A percentile compares a stretch with the other conserved stretches of the same genome.
phyloP scores from a whole-genome alignment of 75 land plant species.

The Gnetum montanum region DNA sequence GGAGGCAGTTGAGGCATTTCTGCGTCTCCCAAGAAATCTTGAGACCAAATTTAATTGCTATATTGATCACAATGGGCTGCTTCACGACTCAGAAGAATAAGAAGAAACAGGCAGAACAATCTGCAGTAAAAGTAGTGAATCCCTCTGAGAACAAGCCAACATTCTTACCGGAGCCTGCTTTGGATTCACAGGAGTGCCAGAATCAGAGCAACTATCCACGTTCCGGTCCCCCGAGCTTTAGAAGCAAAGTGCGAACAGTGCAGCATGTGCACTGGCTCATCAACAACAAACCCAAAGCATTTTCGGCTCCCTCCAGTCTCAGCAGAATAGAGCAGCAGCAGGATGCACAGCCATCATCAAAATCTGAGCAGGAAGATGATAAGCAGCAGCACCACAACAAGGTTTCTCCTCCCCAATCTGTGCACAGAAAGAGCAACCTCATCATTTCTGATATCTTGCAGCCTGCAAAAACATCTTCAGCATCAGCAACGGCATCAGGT shows the following conservation, averaged over 20 bases:
- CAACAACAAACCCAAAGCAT: conserved; percentile 26
- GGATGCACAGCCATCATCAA: conserved; percentile 3
- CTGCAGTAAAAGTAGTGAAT: neutral
- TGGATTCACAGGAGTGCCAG: conserved; percentile 3
- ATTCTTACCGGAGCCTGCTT: conserved; percentile 5
- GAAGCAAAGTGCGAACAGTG: conserved; percentile 29
- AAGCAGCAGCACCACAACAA: conserved; percentile 3
- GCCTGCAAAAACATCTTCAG: conserved; percentile 1
- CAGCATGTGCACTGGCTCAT: conserved; percentile 19
- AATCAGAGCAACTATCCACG: conserved; percentile 1
- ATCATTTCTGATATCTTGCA: conserved; percentile 11
- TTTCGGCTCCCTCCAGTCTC: conserved; percentile 64
- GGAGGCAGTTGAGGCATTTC: no score
- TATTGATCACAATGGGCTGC: conserved; percentile 42
- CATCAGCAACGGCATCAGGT: conserved; percentile 2
- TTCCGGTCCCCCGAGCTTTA: conserved; percentile 65
- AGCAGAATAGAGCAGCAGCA: conserved; percentile 35
- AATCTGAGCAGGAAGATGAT: conserved; percentile 5
- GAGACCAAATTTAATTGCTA: conserved; percentile 3
- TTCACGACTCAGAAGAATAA: conserved; percentile 37
- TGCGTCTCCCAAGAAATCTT: no score
- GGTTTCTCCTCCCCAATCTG: conserved; percentile 4
- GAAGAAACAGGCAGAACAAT: conserved; percentile 31
- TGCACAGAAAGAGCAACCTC: no score
- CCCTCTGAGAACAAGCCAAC: conserved; percentile 9